Evolutionary conservation across 2,329 filamentous ascomycete species (phyloP).

Genomic region (Xylaria sp.): DNA sequence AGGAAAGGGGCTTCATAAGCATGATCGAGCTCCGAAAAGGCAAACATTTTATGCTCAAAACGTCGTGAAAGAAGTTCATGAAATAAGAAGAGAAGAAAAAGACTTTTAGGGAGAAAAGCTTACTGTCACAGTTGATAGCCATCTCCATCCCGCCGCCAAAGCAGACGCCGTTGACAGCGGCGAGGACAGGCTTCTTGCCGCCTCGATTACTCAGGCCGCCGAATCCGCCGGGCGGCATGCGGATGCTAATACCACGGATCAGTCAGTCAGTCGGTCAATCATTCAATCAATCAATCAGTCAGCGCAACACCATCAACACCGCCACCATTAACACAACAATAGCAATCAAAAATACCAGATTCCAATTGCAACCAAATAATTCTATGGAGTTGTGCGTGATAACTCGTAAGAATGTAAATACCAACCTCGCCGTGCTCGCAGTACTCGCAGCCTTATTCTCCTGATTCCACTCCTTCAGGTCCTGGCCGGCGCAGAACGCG

Average conservation of each 20-base stretch:
- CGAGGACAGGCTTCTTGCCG: conserved; percentile 80
- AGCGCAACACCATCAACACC: not conserved
- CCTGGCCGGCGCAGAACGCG: conserved; percentile 75
- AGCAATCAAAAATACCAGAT: not conserved
- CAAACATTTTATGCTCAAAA: not conserved
- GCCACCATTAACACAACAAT: not conserved
- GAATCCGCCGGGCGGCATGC: conserved; percentile 64
- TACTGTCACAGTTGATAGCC: conserved; percentile 72
- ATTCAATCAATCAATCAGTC: not conserved
- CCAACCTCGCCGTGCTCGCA: conserved; percentile 26
- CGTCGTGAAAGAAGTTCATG: not conserved
- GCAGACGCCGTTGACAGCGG: conserved; percentile 79
- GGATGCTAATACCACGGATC: conserved; percentile 29
- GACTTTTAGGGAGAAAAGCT: not conserved
- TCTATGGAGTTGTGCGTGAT: not conserved
- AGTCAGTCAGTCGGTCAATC: not conserved
- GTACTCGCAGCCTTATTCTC: conserved; percentile 16
- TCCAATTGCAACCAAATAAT: not conserved
- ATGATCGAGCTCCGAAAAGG: not conserved
- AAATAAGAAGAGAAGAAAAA: not conserved
- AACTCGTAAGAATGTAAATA: not conserved
- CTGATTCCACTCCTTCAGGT: conserved; percentile 72
- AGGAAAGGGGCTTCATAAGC: no score
- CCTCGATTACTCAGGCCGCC: conserved; percentile 72
- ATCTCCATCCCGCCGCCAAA: conserved; percentile 84